Percentiles rank a stretch among this genome's conserved stretches.
phyloP scores from a whole-genome alignment of 2,329 filamentous ascomycete genomes.

The Tolypocladium amazonense region DNA sequence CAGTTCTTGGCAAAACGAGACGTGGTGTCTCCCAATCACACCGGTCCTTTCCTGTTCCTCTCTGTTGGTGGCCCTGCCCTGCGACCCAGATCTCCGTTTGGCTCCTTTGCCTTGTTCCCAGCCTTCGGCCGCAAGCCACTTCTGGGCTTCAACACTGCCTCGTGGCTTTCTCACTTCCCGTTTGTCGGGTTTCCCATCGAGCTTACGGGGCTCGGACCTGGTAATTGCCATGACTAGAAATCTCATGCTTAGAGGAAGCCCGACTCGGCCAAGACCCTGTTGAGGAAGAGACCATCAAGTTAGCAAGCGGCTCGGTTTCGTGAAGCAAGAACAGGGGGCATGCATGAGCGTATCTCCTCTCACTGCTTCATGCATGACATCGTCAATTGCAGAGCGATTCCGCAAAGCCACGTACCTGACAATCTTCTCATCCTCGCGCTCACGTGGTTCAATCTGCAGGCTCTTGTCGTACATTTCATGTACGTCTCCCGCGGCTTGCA shows the following conservation, averaged over 20 bases:
- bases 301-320: not conserved
- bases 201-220: not conserved
- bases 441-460: constrained; percentile 82
- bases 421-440: constrained; percentile 98
- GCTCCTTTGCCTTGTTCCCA: not conserved
- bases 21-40: not conserved
- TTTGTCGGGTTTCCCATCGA: not conserved
- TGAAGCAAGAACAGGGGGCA: not conserved
- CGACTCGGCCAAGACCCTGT: constrained; percentile 49
- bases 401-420: constrained; percentile 62
- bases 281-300: not conserved
- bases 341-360: constrained; percentile 1
- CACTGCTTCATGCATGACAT: constrained; percentile 2
- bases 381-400: constrained; percentile 13
- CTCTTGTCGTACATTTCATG: constrained; percentile 99
- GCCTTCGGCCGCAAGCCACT: not conserved
- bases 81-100: not conserved
- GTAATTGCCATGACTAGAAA: constrained; percentile 1
- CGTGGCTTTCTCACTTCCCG: not conserved
- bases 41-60: not conserved
- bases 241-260: constrained; percentile 40
- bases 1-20: not conserved
- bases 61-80: not conserved
- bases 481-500: constrained; percentile 90
- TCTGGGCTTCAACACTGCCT: not conserved